A percentile compares a stretch with the other conserved stretches of the same genome.
These are phyloP conservation scores for Globisporangium ultimum DNA, from an alignment of 352 stramenopile species.

Conservation along the genomic window DNA sequence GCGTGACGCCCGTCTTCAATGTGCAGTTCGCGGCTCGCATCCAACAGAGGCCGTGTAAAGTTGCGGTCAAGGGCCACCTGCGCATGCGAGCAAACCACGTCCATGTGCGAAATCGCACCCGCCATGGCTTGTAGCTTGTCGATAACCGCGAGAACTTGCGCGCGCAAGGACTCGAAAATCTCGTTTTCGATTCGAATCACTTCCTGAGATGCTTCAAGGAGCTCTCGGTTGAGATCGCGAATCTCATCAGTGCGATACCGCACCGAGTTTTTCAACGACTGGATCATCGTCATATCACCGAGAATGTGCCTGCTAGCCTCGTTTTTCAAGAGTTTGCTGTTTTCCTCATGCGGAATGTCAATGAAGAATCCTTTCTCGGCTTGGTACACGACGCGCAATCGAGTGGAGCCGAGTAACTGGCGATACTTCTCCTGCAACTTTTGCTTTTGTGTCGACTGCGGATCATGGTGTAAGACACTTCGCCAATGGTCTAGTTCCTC, in stretches of 20 bases:
- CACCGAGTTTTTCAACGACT: constrained; percentile 66
- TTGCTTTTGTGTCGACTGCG: constrained; percentile 33
- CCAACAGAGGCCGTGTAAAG: constrained; percentile 54
- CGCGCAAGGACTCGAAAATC: constrained; percentile 48
- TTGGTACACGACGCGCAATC: constrained; percentile 60
- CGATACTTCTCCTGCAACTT: constrained; percentile 62
- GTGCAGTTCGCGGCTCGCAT: constrained; percentile 53
- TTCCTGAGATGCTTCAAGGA: constrained; percentile 52
- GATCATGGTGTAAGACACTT: constrained; percentile 37
- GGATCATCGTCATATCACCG: constrained; percentile 45
- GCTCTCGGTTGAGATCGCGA: constrained; percentile 50
- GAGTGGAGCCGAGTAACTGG: constrained; percentile 40
- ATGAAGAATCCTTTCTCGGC: constrained; percentile 65
- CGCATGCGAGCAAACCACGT: constrained; percentile 63
- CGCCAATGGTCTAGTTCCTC: constrained; percentile 62
- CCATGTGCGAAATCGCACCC: constrained; percentile 46
- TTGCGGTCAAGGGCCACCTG: constrained; percentile 64
- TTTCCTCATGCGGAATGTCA: constrained; percentile 61
- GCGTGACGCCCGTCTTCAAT: constrained; percentile 64
- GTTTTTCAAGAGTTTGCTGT: constrained; percentile 34
- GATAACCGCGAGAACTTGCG: constrained; percentile 27
- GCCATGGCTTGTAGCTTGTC: constrained; percentile 43
- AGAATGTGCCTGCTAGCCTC: constrained; percentile 18
- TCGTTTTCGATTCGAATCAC: constrained; percentile 47
- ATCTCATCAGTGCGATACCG: constrained; percentile 68